Evolutionary conservation across 2,329 filamentous ascomycete genomes (phyloP).

Genomic region (Sclerotinia glacialis): DNA sequence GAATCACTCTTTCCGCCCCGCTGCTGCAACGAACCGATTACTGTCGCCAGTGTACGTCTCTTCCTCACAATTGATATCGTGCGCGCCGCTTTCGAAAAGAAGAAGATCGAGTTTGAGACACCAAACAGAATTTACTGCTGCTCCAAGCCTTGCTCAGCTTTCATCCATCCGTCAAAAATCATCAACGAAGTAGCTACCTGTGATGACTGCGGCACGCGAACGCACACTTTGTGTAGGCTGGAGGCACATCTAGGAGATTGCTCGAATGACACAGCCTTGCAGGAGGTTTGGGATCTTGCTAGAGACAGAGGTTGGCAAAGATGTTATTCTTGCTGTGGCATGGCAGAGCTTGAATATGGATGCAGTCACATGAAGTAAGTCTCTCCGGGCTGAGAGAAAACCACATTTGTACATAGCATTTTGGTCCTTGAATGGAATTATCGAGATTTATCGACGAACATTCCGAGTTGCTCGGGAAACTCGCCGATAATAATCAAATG

Average conservation of each 20-base stretch:
- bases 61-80: slow-evolving; percentile 43
- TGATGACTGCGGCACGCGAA: slow-evolving; percentile 43
- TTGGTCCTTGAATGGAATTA: not conserved
- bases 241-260: slow-evolving; percentile 48
- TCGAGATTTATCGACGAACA: not conserved
- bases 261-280: slow-evolving; percentile 43
- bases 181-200: slow-evolving; percentile 44
- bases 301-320: slow-evolving; percentile 49
- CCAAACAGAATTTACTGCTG: slow-evolving; percentile 53
- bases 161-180: slow-evolving; percentile 44
- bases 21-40: slow-evolving; percentile 49
- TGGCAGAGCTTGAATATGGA: slow-evolving; percentile 51
- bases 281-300: slow-evolving; percentile 45
- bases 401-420: slow-evolving; percentile 1
- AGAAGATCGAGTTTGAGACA: slow-evolving; percentile 50
- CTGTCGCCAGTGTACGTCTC: slow-evolving; percentile 38
- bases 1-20: slow-evolving; percentile 54
- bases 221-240: slow-evolving; percentile 53
- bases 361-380: slow-evolving; percentile 58
- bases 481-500: not conserved
- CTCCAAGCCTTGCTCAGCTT: slow-evolving; percentile 44
- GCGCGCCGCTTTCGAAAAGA: slow-evolving; percentile 40
- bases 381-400: not conserved
- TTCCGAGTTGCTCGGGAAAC: not conserved
- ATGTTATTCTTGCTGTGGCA: slow-evolving; percentile 46